Evolutionary conservation across 2,329 filamentous ascomycete genomes (phyloP).

Genomic region (Cytospora mali): DNA sequence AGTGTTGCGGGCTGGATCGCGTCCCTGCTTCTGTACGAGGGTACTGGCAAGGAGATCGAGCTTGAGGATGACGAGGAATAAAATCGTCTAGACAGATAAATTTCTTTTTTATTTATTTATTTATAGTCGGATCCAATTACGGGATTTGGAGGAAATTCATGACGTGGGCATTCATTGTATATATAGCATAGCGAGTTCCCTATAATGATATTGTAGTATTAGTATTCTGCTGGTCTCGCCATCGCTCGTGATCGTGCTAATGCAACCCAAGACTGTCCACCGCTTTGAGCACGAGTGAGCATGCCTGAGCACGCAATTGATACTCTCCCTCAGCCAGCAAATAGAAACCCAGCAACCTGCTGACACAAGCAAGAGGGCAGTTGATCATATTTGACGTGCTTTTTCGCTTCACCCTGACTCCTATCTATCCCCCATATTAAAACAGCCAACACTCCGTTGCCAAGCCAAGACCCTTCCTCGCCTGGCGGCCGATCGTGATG

Average conservation of each 20-base stretch:
- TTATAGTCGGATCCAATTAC: constrained; percentile 2
- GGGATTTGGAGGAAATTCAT: not conserved
- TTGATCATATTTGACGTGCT: not conserved
- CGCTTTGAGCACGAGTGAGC: not conserved
- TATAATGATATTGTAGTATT: constrained; percentile 15
- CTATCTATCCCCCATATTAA: not conserved
- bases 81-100: too few species aligned
- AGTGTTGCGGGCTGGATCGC: constrained; percentile 59
- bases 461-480: too few species aligned
- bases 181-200: constrained; percentile 18
- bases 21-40: constrained; percentile 65
- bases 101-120: constrained; percentile 3
- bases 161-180: constrained; percentile 16
- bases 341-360: not conserved
- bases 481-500: not conserved
- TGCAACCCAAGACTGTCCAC: not conserved
- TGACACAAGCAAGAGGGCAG: not conserved
- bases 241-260: not conserved
- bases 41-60: constrained; percentile 62
- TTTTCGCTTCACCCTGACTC: not conserved
- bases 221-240: not conserved
- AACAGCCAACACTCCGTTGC: not conserved
- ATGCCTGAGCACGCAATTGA: not conserved
- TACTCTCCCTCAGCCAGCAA: not conserved
- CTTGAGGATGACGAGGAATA: constrained; percentile 49